phyloP scores from a whole-genome alignment of 164 flowering plant genomes.

The Magnolia changhungtana region DNA sequence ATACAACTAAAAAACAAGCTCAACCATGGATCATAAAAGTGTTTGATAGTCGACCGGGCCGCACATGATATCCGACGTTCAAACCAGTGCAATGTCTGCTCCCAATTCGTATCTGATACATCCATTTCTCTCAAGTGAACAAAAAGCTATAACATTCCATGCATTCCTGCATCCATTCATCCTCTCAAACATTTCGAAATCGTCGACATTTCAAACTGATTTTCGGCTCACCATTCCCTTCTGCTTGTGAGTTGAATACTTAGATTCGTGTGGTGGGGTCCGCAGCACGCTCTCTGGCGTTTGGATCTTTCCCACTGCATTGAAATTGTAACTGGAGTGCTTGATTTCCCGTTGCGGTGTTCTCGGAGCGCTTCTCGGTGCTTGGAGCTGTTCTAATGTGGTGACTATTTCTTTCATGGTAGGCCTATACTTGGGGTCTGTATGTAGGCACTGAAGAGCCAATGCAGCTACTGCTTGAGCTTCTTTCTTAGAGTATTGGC shows the following conservation, averaged over 20 bases:
- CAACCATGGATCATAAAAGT: too few relatives aligned
- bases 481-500: slow-evolving; percentile 76
- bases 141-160: background rate
- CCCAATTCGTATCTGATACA: background rate
- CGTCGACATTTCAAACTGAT: too few relatives aligned
- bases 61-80: too few relatives aligned
- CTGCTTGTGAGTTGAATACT: background rate
- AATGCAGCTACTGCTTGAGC: slow-evolving; percentile 66
- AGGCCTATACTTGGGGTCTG: slow-evolving; percentile 65
- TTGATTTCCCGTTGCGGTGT: slow-evolving; percentile 21
- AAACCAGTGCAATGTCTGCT: background rate
- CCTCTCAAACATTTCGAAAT: too few relatives aligned
- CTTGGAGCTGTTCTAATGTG: slow-evolving; percentile 42
- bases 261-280: background rate
- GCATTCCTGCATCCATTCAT: background rate
- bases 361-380: slow-evolving; percentile 24
- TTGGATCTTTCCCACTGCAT: background rate
- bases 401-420: slow-evolving; percentile 53
- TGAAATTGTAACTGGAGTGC: slow-evolving; percentile 12
- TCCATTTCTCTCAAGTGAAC: background rate
- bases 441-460: slow-evolving; percentile 60
- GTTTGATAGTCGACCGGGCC: too few relatives aligned
- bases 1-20: too few relatives aligned
- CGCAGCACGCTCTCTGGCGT: background rate
- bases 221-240: background rate